Evolutionary conservation across 1,139 yeast species (phyloP).

Genomic region (Diutina pseudorugosa): DNA sequence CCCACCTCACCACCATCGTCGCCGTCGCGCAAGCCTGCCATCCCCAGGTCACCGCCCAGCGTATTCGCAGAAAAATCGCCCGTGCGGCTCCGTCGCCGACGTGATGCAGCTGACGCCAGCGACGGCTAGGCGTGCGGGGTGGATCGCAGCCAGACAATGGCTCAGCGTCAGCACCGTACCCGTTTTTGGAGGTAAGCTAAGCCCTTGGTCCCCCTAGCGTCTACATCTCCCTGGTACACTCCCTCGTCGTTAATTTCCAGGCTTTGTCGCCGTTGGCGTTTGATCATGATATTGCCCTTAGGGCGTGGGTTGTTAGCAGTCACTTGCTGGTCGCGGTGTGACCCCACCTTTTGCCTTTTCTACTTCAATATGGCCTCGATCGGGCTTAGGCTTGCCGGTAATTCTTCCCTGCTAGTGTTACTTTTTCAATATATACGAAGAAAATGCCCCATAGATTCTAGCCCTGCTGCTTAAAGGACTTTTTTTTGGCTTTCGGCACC

Average conservation of each 20-base stretch:
- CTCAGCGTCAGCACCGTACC: neutral
- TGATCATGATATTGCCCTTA: too few relatives aligned
- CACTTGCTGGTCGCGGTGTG: too few relatives aligned
- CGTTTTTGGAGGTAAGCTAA: neutral
- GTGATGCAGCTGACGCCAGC: neutral
- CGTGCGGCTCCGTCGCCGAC: neutral
- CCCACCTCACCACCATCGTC: slow-evolving; percentile 49
- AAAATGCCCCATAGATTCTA: too few relatives aligned
- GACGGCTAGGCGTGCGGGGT: neutral
- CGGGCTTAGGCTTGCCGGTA: too few relatives aligned
- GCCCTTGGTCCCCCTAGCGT: neutral
- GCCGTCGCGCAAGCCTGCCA: slow-evolving; percentile 53
- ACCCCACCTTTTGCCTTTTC: too few relatives aligned
- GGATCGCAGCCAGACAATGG: neutral
- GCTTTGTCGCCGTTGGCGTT: too few relatives aligned
- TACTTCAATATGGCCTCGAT: too few relatives aligned
- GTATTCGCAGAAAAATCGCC: slow-evolving; percentile 46
- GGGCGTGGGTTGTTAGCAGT: too few relatives aligned
- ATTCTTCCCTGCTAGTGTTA: too few relatives aligned
- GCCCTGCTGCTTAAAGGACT: too few relatives aligned
- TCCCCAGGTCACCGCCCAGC: slow-evolving; percentile 31
- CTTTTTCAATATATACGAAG: too few relatives aligned
- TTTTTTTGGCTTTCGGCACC: too few relatives aligned
- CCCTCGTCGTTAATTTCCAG: neutral
- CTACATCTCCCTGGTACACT: neutral